Base-by-base conservation (phyloP, 2,329 filamentous ascomycete species). In the Lasiodiplodia hormozganensis region DNA sequence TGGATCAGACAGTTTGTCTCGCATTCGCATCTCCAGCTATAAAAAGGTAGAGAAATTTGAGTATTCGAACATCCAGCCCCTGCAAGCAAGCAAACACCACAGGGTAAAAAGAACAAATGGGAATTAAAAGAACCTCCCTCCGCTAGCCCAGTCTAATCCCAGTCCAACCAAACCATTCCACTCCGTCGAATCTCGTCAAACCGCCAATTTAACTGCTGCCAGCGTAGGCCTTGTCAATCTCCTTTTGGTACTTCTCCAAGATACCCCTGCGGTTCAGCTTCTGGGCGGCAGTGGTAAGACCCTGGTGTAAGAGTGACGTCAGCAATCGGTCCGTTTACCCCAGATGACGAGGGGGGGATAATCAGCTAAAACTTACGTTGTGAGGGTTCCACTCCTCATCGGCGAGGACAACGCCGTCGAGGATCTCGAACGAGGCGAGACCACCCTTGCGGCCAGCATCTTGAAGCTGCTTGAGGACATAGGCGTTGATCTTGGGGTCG, bases 361-460 rank as follows among this genome's bases (percentile, higher is more conserved):
- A 21, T 36, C 21, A 53, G 23, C 10, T 64, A 69, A 23, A 21
- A 87, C 92, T 89, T 84, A 95, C 92, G 77, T 90, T 96, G 69
- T 89, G 86, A 65, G 93, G 92, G 67, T 91, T 95, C 93, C 93
- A 97, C 80, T 96, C 93, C 76, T 95, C 93, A 72, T 95, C 92
- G 0, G 90, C 89, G 68, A 97, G 79, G 31, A 95, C 91, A 23
- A 95, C 89, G 62, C 90, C 92, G 36, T 89, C 86, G 51, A 97
- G 85, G 71, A 90, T 89, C 83, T 96, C 93, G 69, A 96, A 89
- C 11, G 87, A 84, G 1, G 84, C 83, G 58, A 96, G 83, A 23
- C 91, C 90, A 36, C 88, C 89, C 73, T 86, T 87, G 81, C 86
- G 88, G 21, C 87, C 93, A 25, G 86, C 85, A 11, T 81, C 78